These are phyloP conservation scores for Mycena leptocephala DNA, from an alignment of 768 basidiomycete genomes.

Conservation along the genomic window DNA sequence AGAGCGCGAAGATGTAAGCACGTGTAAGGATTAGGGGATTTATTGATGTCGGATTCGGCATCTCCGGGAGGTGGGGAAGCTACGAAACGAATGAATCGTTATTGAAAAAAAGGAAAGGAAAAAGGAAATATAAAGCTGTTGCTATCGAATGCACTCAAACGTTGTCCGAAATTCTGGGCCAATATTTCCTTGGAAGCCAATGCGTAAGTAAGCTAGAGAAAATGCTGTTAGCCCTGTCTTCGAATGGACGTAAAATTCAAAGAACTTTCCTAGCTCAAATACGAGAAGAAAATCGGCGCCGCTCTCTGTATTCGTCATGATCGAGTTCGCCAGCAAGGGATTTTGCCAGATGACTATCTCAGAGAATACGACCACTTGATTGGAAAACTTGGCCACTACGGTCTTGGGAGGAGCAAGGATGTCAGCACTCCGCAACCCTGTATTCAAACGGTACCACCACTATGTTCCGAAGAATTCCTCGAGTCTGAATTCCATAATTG, in stretches of 20 bases:
- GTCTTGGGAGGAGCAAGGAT: constrained; percentile 79
- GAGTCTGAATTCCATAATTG: constrained; percentile 12
- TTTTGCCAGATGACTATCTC: constrained; percentile 73
- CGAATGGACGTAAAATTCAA: neutral
- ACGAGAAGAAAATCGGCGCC: constrained; percentile 71
- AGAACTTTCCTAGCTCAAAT: constrained; percentile 51
- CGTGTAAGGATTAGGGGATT: constrained; percentile 67
- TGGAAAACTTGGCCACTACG: constrained; percentile 69
- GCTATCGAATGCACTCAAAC: constrained; percentile 62
- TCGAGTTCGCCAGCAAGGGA: constrained; percentile 70
- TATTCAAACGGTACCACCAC: constrained; percentile 61
- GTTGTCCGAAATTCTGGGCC: constrained; percentile 75
- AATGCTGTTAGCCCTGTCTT: constrained; percentile 50
- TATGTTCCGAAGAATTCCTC: constrained; percentile 53
- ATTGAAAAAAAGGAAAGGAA: no score
- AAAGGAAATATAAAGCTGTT: constrained; percentile 73
- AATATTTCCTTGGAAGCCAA: constrained; percentile 68
- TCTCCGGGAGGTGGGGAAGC: constrained; percentile 62
- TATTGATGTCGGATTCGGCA: constrained; percentile 59
- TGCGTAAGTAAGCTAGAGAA: constrained; percentile 79
- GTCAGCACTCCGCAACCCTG: no score
- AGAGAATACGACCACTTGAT: constrained; percentile 78
- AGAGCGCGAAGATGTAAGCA: constrained; percentile 72
- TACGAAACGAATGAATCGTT: constrained; percentile 52
- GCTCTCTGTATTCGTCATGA: constrained; percentile 57